Percentiles rank a stretch among this genome's conserved stretches.
phyloP scores from a whole-genome alignment of 2,329 filamentous ascomycete species.

The Aspergillus brunneoviolaceus region DNA sequence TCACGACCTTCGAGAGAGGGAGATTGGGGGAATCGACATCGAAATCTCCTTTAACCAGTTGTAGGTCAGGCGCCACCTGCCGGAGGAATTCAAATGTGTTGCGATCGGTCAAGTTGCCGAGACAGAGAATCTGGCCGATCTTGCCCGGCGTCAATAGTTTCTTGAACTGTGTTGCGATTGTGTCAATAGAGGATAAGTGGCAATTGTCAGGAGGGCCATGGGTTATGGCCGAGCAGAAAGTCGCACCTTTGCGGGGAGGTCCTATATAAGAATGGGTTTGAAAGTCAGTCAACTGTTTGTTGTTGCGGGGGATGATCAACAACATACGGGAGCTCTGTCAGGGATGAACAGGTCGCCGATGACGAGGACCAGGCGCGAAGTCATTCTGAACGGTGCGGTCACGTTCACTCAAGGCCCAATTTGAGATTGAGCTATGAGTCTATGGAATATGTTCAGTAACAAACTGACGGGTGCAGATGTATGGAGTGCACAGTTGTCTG shows the following conservation, averaged over 20 bases:
- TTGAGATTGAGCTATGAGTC: slow-evolving; percentile 13
- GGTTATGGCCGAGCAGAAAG: slow-evolving; percentile 4
- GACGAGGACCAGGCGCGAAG: slow-evolving; percentile 86
- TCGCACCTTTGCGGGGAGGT: slow-evolving; percentile 82
- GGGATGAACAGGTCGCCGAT: slow-evolving; percentile 94
- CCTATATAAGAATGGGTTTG: slow-evolving; percentile 41
- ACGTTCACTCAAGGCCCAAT: slow-evolving; percentile 29
- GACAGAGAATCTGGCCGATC: slow-evolving; percentile 77
- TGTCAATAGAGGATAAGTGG: slow-evolving; percentile 15
- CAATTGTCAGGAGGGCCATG: not conserved
- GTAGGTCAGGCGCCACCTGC: slow-evolving; percentile 68
- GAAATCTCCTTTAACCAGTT: slow-evolving; percentile 69
- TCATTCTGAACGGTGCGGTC: slow-evolving; percentile 50
- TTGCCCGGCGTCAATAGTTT: slow-evolving; percentile 81
- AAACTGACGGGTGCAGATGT: slow-evolving; percentile 4
- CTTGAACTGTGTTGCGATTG: slow-evolving; percentile 62
- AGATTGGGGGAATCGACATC: slow-evolving; percentile 66
- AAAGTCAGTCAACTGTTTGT: slow-evolving; percentile 13
- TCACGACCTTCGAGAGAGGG: slow-evolving; percentile 67
- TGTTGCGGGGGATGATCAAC: slow-evolving; percentile 14
- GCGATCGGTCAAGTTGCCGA: slow-evolving; percentile 78
- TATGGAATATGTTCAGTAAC: not conserved
- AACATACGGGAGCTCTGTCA: slow-evolving; percentile 73
- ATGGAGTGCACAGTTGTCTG: not conserved
- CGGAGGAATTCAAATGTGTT: slow-evolving; percentile 78